Percentiles rank a stretch among this genome's conserved stretches.
Conservation (phyloP, 805 yeast species). For the Kuraishia piskuri region DNA sequence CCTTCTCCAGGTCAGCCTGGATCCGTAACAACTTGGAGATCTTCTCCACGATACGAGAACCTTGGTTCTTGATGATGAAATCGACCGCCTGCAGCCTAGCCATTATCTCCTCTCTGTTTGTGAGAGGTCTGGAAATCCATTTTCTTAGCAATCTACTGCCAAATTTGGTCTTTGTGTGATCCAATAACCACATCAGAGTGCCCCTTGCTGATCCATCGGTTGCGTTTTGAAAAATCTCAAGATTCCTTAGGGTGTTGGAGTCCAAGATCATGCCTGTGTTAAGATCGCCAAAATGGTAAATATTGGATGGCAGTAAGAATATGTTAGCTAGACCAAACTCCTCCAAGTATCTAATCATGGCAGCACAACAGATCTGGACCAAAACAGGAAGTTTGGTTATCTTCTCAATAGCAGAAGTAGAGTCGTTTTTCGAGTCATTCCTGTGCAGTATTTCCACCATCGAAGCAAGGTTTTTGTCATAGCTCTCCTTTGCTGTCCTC, state of each 20-base stretch:
- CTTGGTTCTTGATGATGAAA: slow-evolving; percentile 31
- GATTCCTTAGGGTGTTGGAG: slow-evolving; percentile 54
- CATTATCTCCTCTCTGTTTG: slow-evolving; percentile 42
- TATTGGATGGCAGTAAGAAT: slow-evolving; percentile 43
- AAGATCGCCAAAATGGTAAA: slow-evolving; percentile 38
- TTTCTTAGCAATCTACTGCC: slow-evolving; percentile 59
- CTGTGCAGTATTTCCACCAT: background rate
- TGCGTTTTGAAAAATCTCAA: slow-evolving; percentile 67
- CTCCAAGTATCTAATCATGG: slow-evolving; percentile 43
- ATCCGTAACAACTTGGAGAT: slow-evolving; percentile 18
- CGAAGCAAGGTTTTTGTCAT: background rate
- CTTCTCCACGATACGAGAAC: slow-evolving; percentile 25
- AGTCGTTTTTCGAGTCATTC: background rate
- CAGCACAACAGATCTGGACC: slow-evolving; percentile 23
- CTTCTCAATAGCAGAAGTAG: background rate
- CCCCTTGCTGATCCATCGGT: slow-evolving; percentile 54
- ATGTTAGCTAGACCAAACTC: slow-evolving; percentile 57
- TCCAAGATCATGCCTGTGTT: slow-evolving; percentile 48
- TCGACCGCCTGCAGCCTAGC: slow-evolving; percentile 57
- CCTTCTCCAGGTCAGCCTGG: slow-evolving; percentile 51
- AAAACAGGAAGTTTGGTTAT: background rate
- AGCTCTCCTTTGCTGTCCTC: background rate
- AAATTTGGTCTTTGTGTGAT: slow-evolving; percentile 71
- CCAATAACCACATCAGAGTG: slow-evolving; percentile 69
- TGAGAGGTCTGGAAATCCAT: slow-evolving; percentile 75